These are phyloP conservation scores for Aquanectria penicillioides DNA, from an alignment of 2,329 filamentous ascomycete species.

Conservation along the genomic window DNA sequence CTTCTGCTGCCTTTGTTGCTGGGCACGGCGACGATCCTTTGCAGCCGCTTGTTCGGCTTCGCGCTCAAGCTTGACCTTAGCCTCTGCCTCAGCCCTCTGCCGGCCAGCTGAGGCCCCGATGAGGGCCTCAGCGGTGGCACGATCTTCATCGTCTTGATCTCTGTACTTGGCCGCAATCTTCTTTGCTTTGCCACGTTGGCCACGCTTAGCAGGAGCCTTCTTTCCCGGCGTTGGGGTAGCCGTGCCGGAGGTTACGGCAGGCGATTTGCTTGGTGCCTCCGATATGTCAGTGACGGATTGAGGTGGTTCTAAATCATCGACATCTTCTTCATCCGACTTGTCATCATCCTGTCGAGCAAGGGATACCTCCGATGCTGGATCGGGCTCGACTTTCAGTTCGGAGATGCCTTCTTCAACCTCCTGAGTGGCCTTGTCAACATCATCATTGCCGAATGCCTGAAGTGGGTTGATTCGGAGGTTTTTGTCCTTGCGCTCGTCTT, in stretches of 20 bases:
- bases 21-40: slow-evolving; percentile 78
- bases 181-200: slow-evolving; percentile 85
- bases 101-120: slow-evolving; percentile 79
- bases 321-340: slow-evolving; percentile 38
- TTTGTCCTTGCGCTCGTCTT: slow-evolving; percentile 44
- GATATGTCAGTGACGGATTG: slow-evolving; percentile 28
- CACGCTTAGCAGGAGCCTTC: slow-evolving; percentile 67
- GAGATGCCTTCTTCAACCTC: slow-evolving; percentile 38
- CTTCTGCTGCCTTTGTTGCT: slow-evolving; percentile 81
- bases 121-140: slow-evolving; percentile 82
- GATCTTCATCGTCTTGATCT: slow-evolving; percentile 94
- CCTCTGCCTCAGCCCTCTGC: slow-evolving; percentile 75
- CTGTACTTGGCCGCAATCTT: slow-evolving; percentile 91
- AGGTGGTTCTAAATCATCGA: slow-evolving; percentile 35
- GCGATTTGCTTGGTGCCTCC: slow-evolving; percentile 29
- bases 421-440: slow-evolving; percentile 42
- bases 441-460: slow-evolving; percentile 41
- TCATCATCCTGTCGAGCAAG: slow-evolving; percentile 44
- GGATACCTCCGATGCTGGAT: slow-evolving; percentile 35
- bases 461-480: slow-evolving; percentile 51
- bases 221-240: slow-evolving; percentile 42
- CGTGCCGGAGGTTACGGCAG: slow-evolving; percentile 17
- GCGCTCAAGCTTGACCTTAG: slow-evolving; percentile 75
- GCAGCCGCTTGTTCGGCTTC: slow-evolving; percentile 72
- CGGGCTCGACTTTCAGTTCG: slow-evolving; percentile 36